Percentiles rank a stretch among this genome's conserved stretches.
These are phyloP conservation scores for Volvox reticuliferus DNA, from an alignment of 139 green algal genomes.

Conservation along the genomic window DNA sequence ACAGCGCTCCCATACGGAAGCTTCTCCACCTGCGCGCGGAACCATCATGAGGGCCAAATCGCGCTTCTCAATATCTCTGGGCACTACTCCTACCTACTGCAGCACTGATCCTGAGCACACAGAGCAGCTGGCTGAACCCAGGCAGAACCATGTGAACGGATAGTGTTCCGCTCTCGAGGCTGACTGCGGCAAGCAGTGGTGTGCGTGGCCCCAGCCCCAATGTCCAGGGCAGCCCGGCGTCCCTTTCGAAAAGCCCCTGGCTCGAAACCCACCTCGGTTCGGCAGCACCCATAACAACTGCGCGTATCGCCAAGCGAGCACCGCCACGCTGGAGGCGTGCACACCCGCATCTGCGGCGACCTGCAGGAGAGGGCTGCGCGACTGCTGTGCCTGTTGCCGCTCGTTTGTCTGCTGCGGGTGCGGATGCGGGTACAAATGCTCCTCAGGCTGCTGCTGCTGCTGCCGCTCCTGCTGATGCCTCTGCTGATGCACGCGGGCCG, in stretches of 20 bases:
- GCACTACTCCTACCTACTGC: too few species aligned
- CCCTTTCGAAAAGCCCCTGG: neutral
- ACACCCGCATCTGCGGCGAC: slow-evolving; percentile 26
- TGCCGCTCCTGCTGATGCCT: neutral
- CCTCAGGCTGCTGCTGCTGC: neutral
- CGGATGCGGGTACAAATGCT: neutral
- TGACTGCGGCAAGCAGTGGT: too few species aligned
- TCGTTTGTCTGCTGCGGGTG: neutral
- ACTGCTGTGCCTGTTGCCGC: slow-evolving; percentile 1
- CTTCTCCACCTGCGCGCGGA: slow-evolving; percentile 30
- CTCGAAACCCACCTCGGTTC: slow-evolving; percentile 53
- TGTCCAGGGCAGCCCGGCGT: too few species aligned
- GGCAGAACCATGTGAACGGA: too few species aligned
- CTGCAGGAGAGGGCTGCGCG: neutral
- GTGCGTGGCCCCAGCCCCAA: too few species aligned
- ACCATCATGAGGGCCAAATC: too few species aligned
- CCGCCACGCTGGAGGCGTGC: slow-evolving; percentile 69
- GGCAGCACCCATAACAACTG: slow-evolving; percentile 85
- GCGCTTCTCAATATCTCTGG: too few species aligned
- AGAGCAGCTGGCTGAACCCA: too few species aligned
- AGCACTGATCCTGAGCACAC: too few species aligned
- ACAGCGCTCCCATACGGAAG: slow-evolving; percentile 34
- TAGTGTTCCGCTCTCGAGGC: too few species aligned
- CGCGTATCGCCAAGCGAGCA: slow-evolving; percentile 77
- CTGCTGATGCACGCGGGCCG: neutral